Conservation (phyloP, 176 grass and related monocot genomes). For the Chloris gayana region DNA sequence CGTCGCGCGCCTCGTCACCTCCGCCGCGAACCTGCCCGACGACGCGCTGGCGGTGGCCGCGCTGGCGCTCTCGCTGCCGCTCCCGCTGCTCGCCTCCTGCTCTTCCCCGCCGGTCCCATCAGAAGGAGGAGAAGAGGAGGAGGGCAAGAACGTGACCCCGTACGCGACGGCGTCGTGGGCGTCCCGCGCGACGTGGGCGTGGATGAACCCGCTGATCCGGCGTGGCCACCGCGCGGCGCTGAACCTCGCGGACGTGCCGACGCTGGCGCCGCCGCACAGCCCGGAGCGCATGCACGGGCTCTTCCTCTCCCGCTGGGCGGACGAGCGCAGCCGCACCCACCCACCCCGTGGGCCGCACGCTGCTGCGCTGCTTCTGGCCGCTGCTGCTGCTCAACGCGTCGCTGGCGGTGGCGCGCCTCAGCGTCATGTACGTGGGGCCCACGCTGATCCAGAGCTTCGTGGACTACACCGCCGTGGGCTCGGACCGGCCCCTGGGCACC, state of each 20-base stretch:
- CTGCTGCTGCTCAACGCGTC: conserved; percentile 64
- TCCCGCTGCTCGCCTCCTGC: conserved; percentile 43
- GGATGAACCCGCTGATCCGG: conserved; percentile 86
- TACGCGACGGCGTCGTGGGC: conserved; percentile 62
- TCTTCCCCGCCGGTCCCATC: no score
- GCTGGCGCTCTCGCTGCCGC: conserved; percentile 57
- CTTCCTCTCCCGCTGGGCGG: conserved; percentile 60
- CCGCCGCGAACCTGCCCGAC: conserved; percentile 35
- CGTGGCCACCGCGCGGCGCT: conserved; percentile 59
- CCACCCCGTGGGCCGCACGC: conserved; percentile 68
- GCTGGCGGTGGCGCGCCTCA: conserved; percentile 59
- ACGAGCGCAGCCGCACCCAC: conserved; percentile 40
- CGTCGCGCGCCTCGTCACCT: conserved; percentile 45
- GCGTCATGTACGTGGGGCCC: conserved; percentile 91
- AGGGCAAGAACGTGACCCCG: conserved; percentile 41
- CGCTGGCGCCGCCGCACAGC: conserved; percentile 55
- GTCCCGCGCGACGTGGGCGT: conserved; percentile 65
- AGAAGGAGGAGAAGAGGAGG: neutral
- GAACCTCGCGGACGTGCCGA: conserved; percentile 68
- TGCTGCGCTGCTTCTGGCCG: conserved; percentile 76
- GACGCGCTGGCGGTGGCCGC: conserved; percentile 56
- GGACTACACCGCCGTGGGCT: conserved; percentile 31
- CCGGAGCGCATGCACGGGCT: conserved; percentile 75
- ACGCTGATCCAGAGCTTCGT: conserved; percentile 91
- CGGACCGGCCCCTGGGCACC: conserved; percentile 12